A percentile compares a stretch with the other conserved stretches of the same genome.
These are phyloP conservation scores for Cladorrhinum samala DNA, from an alignment of 495 filamentous ascomycete species.

Conservation along the genomic window DNA sequence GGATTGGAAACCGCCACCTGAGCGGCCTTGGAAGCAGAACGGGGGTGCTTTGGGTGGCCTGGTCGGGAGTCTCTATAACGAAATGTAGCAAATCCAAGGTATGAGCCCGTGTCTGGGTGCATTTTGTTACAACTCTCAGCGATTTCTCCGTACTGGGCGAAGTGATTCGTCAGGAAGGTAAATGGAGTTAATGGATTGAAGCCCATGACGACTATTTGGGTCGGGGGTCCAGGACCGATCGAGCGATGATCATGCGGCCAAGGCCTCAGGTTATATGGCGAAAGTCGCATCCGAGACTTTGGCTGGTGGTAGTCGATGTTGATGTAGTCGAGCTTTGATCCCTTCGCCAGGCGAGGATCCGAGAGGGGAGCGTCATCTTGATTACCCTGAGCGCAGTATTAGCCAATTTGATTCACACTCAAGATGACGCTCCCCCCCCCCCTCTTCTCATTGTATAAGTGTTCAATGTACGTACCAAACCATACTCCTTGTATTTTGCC, in stretches of 20 bases:
- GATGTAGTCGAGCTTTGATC: slow-evolving; percentile 50
- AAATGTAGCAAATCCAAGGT: slow-evolving; percentile 85
- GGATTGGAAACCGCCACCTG: slow-evolving; percentile 65
- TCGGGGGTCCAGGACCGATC: slow-evolving; percentile 80
- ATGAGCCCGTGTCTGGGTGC: slow-evolving; percentile 86
- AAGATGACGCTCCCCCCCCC: slow-evolving; percentile 56
- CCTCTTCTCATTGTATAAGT: slow-evolving; percentile 24
- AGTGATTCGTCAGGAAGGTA: slow-evolving; percentile 70
- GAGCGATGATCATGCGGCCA: slow-evolving; percentile 79
- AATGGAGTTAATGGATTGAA: slow-evolving; percentile 84
- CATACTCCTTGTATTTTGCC: slow-evolving; percentile 66
- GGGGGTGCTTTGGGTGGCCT: slow-evolving; percentile 34
- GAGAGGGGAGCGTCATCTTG: slow-evolving; percentile 61
- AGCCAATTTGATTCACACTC: slow-evolving; percentile 43
- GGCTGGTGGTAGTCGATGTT: slow-evolving; percentile 62
- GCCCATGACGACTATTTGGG: slow-evolving; percentile 83
- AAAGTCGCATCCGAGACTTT: slow-evolving; percentile 65
- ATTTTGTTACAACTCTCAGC: slow-evolving; percentile 83
- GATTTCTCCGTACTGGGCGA: slow-evolving; percentile 83
- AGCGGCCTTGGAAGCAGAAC: slow-evolving; percentile 70
- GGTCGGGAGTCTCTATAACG: slow-evolving; percentile 71
- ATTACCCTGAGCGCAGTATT: slow-evolving; percentile 45
- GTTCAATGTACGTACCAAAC: slow-evolving; percentile 53
- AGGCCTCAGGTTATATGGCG: slow-evolving; percentile 70
- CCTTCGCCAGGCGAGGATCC: slow-evolving; percentile 70